Base-by-base conservation (phyloP, 352 stramenopile species). In the Thalassiosira mediterranea region DNA sequence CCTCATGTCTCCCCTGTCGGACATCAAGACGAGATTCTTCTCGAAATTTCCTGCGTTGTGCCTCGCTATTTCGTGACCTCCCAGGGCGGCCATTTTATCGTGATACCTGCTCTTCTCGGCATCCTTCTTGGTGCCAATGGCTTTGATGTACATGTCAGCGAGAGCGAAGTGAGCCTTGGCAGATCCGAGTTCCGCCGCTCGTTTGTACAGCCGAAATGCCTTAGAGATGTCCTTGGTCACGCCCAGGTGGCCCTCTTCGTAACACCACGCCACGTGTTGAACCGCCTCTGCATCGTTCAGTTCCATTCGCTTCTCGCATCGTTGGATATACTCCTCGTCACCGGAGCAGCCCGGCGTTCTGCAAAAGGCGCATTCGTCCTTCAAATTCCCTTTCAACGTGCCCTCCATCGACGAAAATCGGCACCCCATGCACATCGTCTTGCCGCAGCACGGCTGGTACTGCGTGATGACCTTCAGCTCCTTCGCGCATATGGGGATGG, bases 301-400 rank as follows among this genome's bases (percentile, higher is more conserved):
- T 10, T 42, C 29, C 53, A 62, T 48, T 62, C 53, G 53, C 28
- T 47, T 42, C 15, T 44, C 37, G 15, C 37, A 8, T 44, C 8
- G 15, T 44, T 44, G 37, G 15, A 44, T 15, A 44, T 15, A 15
- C 15, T 44, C 37, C 37, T 8, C 37, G 8, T 15, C 15, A 8
- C 15, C 37, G 37, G 15, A 44, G 37, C 15, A 44, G 37, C 8
- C 37, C 8, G 8, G 37, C 23, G 26, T 5, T 21, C 34, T 28
- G 19, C 56, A 65, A 21, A 65, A 65, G 19, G 56, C 15, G 23
- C 56, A 65, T 2, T 21, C 7, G 34, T 38, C n/a, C n/a, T 52
- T 52, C 4, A 5, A 4, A 11, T 11, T n/a, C 8, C 3, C 7
- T 15, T 46, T 15, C n/a, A 29, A 15, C 21, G 15, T 4, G 15